A percentile compares a stretch with the other conserved stretches of the same genome.
These are phyloP conservation scores for Aphanomyces euteiches DNA, from an alignment of 352 stramenopile genomes.

Conservation along the genomic window DNA sequence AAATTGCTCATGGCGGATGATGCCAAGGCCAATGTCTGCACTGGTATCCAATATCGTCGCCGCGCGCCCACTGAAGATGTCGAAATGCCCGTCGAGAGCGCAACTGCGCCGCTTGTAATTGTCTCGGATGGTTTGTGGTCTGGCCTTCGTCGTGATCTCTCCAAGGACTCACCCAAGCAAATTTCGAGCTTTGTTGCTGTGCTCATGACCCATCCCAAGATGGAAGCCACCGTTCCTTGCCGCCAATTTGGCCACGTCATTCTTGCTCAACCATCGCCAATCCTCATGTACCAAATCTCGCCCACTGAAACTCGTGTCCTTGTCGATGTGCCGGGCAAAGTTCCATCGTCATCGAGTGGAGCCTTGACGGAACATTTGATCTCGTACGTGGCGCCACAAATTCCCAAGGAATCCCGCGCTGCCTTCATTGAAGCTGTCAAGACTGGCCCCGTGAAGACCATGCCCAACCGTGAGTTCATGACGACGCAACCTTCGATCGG, in stretches of 20 bases:
- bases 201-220: conserved; percentile 37
- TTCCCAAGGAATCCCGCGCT: conserved; percentile 35
- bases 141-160: conserved; percentile 30
- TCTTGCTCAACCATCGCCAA: conserved; percentile 37
- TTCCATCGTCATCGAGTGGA: conserved; percentile 33
- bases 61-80: conserved; percentile 21
- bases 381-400: conserved; percentile 34
- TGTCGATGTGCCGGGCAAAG: conserved; percentile 40
- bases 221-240: conserved; percentile 41
- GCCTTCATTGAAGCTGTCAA: conserved; percentile 38
- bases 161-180: conserved; percentile 34
- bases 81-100: conserved; percentile 20
- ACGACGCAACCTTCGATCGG: conserved; percentile 32
- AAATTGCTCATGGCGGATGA: conserved; percentile 6
- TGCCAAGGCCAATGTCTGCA: conserved; percentile 22
- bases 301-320: conserved; percentile 44
- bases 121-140: conserved; percentile 45
- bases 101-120: conserved; percentile 38
- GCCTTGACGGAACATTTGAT: conserved; percentile 37
- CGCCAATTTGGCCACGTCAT: conserved; percentile 43
- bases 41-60: conserved; percentile 22
- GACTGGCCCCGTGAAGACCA: conserved; percentile 40
- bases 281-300: conserved; percentile 40
- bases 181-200: conserved; percentile 45
- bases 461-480: conserved; percentile 43